A percentile compares a stretch with the other conserved stretches of the same genome.
These are phyloP conservation scores for Podospora conica DNA, from an alignment of 495 filamentous ascomycete species.

Conservation along the genomic window DNA sequence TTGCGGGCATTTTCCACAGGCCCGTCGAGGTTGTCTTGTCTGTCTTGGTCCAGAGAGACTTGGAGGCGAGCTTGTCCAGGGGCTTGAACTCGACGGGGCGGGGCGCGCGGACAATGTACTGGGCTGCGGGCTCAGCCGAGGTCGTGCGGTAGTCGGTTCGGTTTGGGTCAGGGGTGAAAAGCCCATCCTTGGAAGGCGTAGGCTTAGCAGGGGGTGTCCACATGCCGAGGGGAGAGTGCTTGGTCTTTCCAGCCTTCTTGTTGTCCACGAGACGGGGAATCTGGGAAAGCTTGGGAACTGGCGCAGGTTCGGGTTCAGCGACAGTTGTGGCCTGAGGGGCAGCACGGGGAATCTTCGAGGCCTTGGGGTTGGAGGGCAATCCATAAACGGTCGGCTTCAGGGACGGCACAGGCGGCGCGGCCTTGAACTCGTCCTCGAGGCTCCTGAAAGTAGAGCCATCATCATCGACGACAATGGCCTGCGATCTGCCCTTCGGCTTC, in stretches of 20 bases:
- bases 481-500: slow-evolving; percentile 11
- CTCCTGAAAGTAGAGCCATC: slow-evolving; percentile 28
- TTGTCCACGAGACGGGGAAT: slow-evolving; percentile 11
- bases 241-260: slow-evolving; percentile 10
- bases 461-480: slow-evolving; percentile 13
- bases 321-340: neutral
- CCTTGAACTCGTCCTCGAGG: slow-evolving; percentile 10
- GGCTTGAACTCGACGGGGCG: neutral
- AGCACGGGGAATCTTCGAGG: slow-evolving; percentile 13
- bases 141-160: neutral
- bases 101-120: neutral
- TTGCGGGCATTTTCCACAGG: slow-evolving; percentile 20
- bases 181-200: neutral
- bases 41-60: neutral
- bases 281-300: slow-evolving; percentile 13
- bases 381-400: slow-evolving; percentile 13
- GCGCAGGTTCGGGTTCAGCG: slow-evolving; percentile 2
- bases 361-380: slow-evolving; percentile 15
- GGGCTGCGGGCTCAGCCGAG: neutral
- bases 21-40: slow-evolving; percentile 10
- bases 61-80: neutral
- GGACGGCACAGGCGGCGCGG: slow-evolving; percentile 4
- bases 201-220: neutral
- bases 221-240: neutral
- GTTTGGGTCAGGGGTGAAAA: neutral